Evolutionary conservation across 2,329 filamentous ascomycete genomes (phyloP).

Genomic region (Claviceps sp.): DNA sequence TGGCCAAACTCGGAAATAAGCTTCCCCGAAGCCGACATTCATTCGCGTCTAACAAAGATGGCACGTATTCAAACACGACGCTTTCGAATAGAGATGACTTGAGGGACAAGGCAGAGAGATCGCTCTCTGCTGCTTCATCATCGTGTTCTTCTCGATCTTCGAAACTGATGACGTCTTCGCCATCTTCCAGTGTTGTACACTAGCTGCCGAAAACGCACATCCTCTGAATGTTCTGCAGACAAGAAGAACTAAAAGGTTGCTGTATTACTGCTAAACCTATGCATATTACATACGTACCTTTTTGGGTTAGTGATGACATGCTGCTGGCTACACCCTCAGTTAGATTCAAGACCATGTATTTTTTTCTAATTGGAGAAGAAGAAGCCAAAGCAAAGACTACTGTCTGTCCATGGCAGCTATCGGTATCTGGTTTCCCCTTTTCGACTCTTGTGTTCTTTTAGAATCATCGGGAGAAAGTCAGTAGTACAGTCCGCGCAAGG

Average conservation of each 20-base stretch:
- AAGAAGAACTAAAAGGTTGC: neutral
- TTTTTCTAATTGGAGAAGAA: neutral
- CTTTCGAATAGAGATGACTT: too few species aligned
- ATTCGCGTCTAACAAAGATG: too few species aligned
- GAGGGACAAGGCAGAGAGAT: too few species aligned
- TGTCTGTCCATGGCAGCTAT: neutral
- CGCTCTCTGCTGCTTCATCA: too few species aligned
- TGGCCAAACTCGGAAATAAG: too few species aligned
- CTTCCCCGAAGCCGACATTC: too few species aligned
- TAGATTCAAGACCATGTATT: neutral
- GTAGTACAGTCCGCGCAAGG: neutral
- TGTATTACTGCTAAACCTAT: constrained; percentile 1
- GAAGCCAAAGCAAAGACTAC: neutral
- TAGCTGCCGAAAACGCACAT: too few species aligned
- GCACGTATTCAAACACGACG: too few species aligned
- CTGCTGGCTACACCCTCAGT: neutral
- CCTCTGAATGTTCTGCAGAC: neutral
- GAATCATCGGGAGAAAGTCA: neutral
- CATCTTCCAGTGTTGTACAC: too few species aligned
- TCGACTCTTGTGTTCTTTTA: neutral
- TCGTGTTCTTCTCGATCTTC: too few species aligned
- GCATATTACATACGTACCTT: neutral
- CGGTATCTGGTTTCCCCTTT: neutral
- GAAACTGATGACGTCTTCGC: too few species aligned
- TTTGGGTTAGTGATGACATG: neutral